phyloP scores from a whole-genome alignment of 2,329 filamentous ascomycete species.

The Diaporthe destruens region DNA sequence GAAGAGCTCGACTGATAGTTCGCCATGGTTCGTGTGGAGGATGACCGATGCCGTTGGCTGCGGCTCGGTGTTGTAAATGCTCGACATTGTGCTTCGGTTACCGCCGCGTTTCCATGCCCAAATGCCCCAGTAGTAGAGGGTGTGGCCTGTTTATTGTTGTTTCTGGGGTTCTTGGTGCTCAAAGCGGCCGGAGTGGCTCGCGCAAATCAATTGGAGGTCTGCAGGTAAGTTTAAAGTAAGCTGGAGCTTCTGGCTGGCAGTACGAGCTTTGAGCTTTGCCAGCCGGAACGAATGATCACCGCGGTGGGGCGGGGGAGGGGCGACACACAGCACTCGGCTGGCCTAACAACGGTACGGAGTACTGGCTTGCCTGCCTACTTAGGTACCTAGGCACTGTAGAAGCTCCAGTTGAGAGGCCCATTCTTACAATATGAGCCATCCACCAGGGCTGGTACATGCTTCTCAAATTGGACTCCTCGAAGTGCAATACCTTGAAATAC shows the following conservation, averaged over 20 bases:
- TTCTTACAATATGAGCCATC: not conserved
- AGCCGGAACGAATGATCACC: slow-evolving; percentile 2
- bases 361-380: too few species aligned
- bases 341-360: not conserved
- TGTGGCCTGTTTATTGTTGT: not conserved
- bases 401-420: too few species aligned
- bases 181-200: not conserved
- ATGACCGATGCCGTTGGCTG: slow-evolving; percentile 93
- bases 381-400: too few species aligned
- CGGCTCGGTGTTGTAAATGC: slow-evolving; percentile 94
- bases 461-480: not conserved
- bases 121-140: not conserved
- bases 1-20: slow-evolving; percentile 92
- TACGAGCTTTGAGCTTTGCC: slow-evolving; percentile 31
- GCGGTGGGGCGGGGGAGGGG: slow-evolving; percentile 21
- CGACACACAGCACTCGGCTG: not conserved
- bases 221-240: not conserved
- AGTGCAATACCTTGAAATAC: not conserved
- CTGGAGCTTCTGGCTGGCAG: slow-evolving; percentile 3
- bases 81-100: slow-evolving; percentile 72
- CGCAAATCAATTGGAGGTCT: not conserved
- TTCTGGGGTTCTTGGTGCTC: too few species aligned
- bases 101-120: not conserved
- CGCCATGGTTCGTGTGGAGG: slow-evolving; percentile 89
- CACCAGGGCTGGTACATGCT: not conserved